Base-by-base conservation (phyloP, 1,284 basidiomycete genomes). In the Marasmius fiardii region DNA sequence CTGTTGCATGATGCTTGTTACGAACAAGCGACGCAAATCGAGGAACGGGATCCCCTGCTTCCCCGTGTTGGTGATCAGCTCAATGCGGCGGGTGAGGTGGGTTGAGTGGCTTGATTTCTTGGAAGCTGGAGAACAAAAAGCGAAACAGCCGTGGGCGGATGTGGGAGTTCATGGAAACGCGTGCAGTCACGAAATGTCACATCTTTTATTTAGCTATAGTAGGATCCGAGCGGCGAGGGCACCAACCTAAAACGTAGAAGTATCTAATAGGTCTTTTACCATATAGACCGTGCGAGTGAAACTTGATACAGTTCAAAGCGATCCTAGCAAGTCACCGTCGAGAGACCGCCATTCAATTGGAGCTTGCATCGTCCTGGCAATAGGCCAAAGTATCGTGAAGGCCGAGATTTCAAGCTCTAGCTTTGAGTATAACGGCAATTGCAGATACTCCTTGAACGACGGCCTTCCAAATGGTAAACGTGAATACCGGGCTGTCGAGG, bases 1-100 rank as follows among this genome's bases (percentile, higher is more conserved):
- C 44, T 58, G 48, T 59, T 62, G 58, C 66, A 31, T 58, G 58
- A 55, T 58, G 45, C n/a, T 55, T 58, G 61, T 61, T 34, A 58
- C 35, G 53, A 47, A 56, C 43, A 43, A n/a, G 28, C 28, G 28
- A 31, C 28, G 28, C 52, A 37, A 35, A 50, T 39, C 23, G 18
- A 43, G 33, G 34, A 26, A 43, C 24, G 16, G 44, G 28, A 39
- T 51, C 24, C 37, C 51, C 16, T 41, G 39, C 16, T n/a, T 41
- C 39, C 39, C 20, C 39, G 39, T 41, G n/a, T 2, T 41, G 39
- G 7, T 41, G 39, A 41, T 41, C 39, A 41, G n/a, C 20, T 41
- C 4, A 20, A 20, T 11, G 28, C 10, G 52, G 49, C 10, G 34
- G 26, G 3, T 47, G 43, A 10, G 41, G 52, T 20, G 51, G 58